Evolutionary conservation across 306 rosid species (phyloP), one percentile per base, ranked within the genome.

Genomic region (Cucurbita argyrosperma): DNA sequence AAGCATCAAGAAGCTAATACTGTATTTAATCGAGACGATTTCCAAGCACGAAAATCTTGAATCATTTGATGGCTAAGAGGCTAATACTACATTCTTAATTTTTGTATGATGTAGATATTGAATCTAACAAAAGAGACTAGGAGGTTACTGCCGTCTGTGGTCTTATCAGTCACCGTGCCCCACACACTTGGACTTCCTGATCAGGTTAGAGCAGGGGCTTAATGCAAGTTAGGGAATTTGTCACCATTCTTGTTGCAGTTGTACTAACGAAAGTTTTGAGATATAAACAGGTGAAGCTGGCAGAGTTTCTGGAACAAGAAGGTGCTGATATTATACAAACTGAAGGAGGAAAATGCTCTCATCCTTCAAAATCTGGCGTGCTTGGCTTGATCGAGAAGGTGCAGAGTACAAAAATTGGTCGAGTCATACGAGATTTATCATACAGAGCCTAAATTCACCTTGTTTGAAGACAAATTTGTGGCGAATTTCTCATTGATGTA

Each of bases 371-470:
- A 68, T 85, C 96, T 60, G 94, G 98, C 23, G 81, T 93, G 74
- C 86, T 87, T 5, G 98, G 98, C 82, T 86, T 93, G 88, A 89
- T 93, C 46, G 98, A 93, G 85, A 93, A 93, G 96, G 98, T 92
- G 84, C 13, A 12, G 7, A 46, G 40, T 10, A 46, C 11, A 67
- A 45, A 21, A 46, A 67, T 7, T 13, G 11, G 56, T 46, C 10
- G 4, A 10, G 40, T 3, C 14, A 16, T 63, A 9, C 30, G 5
- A 63, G 6, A 8, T 39, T 40, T 63, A n/a, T 40, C 4, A 8
- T 39, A 1, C 50, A n/a, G 10, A 16, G 70, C 70, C 70, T 40
- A 40, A 4, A 38, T 16, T 39, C 18, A 10, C 67, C 10, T 35
- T 40, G 14, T 9, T 18, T 64, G 35, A 1, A 64, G 51, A n/a